Evolutionary conservation across 352 stramenopile species (phyloP).

Genomic region (Aphanomyces stellatus): DNA sequence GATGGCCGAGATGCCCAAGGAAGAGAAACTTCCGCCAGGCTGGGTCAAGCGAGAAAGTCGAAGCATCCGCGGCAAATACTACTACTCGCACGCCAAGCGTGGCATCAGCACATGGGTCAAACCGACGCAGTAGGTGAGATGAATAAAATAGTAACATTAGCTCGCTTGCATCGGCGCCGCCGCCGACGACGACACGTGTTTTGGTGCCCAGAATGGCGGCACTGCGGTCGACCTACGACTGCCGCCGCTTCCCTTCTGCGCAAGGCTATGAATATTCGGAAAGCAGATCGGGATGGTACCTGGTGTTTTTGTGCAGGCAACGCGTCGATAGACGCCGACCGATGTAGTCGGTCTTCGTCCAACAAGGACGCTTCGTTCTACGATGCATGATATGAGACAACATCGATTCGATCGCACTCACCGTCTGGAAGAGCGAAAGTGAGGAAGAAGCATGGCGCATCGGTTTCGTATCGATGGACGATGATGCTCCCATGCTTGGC

Average conservation of each 20-base stretch:
- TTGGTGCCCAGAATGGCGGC: too few species aligned
- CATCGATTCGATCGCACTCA: not conserved
- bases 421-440: not conserved
- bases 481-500: too few species aligned
- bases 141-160: too few species aligned
- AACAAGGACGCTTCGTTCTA: not conserved
- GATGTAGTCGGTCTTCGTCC: not conserved
- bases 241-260: too few species aligned
- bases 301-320: too few species aligned
- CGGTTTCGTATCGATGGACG: too few species aligned
- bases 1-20: slow-evolving; percentile 60
- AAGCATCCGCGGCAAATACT: slow-evolving; percentile 80
- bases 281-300: too few species aligned
- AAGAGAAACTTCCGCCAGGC: slow-evolving; percentile 66
- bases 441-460: too few species aligned
- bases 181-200: not conserved
- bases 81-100: slow-evolving; percentile 85
- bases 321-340: not conserved
- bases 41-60: slow-evolving; percentile 83
- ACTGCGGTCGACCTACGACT: not conserved
- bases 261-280: too few species aligned
- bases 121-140: slow-evolving; percentile 7
- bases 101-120: slow-evolving; percentile 86
- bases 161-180: not conserved
- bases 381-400: too few species aligned